Evolutionary conservation across 2,329 filamentous ascomycete genomes (phyloP).

Genomic region (Tolypocladium guangdongense): DNA sequence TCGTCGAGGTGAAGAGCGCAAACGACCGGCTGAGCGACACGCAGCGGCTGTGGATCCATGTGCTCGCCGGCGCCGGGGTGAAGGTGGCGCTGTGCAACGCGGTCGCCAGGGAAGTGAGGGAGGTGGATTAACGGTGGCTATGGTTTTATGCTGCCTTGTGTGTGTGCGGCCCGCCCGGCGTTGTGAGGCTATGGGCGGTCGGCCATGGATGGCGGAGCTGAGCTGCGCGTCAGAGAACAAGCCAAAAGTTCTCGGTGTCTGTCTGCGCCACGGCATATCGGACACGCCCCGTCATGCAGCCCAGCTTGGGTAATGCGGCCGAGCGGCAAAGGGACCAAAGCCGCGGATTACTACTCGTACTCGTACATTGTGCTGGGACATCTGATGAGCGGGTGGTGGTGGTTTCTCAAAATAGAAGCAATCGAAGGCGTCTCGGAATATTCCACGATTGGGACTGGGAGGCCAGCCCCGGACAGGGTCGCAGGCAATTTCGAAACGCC

Average conservation of each 20-base stretch:
- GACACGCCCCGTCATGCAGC: not conserved
- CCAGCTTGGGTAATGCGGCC: not conserved
- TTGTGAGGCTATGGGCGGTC: not conserved
- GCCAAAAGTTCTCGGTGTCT: not conserved
- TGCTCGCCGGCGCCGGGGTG: conserved; percentile 74
- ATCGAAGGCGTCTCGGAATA: not conserved
- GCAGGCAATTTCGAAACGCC: not conserved
- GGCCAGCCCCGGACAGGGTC: not conserved
- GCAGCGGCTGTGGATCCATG: conserved; percentile 93
- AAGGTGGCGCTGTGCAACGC: conserved; percentile 71
- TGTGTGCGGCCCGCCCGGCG: not conserved
- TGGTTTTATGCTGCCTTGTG: not conserved
- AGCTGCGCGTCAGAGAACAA: not conserved
- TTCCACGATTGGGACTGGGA: not conserved
- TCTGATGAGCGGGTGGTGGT: not conserved
- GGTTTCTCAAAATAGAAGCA: not conserved
- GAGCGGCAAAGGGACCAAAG: not conserved
- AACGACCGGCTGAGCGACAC: conserved; percentile 95
- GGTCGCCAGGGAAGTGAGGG: conserved; percentile 39
- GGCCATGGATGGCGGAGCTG: not conserved
- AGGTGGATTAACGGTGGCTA: conserved; percentile 21
- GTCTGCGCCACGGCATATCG: not conserved
- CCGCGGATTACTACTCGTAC: too few species aligned
- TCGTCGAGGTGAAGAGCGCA: conserved; percentile 69
- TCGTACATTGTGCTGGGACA: too few species aligned